Conservation (phyloP, 345 rosid species). For the Excoecaria cochinchinensis region DNA sequence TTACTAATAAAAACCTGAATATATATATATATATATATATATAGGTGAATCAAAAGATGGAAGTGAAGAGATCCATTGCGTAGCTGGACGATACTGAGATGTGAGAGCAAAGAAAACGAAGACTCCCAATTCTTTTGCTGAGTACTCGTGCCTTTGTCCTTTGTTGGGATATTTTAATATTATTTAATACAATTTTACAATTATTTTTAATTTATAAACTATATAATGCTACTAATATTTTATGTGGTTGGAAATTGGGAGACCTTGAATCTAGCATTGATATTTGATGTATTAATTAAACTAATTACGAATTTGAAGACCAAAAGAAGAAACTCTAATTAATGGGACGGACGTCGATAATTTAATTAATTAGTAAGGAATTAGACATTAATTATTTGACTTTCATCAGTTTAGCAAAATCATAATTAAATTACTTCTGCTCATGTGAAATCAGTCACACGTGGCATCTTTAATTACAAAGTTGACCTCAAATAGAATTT, state of each 20-base stretch:
- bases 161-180: slow-evolving; percentile 1
- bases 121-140: background rate
- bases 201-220: background rate
- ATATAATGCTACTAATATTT: background rate
- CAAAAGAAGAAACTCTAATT: background rate
- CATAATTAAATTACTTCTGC: background rate
- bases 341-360: too few relatives aligned
- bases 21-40: background rate
- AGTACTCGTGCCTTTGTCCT: slow-evolving; percentile 14
- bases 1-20: too few relatives aligned
- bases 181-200: background rate
- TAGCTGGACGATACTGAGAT: slow-evolving; percentile 10
- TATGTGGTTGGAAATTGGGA: slow-evolving; percentile 26
- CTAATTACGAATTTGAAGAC: background rate
- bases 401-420: background rate
- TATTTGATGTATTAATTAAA: background rate
- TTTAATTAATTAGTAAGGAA: background rate
- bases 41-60: background rate
- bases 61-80: slow-evolving; percentile 2
- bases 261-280: slow-evolving; percentile 24
- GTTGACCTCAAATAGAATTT: slow-evolving; percentile 34
- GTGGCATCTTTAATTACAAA: slow-evolving; percentile 23
- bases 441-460: slow-evolving; percentile 17
- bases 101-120: slow-evolving; percentile 5
- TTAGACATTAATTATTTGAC: too few relatives aligned